These are phyloP conservation scores for Telfairia occidentalis DNA, from an alignment of 331 rosid species.

Conservation along the genomic window DNA sequence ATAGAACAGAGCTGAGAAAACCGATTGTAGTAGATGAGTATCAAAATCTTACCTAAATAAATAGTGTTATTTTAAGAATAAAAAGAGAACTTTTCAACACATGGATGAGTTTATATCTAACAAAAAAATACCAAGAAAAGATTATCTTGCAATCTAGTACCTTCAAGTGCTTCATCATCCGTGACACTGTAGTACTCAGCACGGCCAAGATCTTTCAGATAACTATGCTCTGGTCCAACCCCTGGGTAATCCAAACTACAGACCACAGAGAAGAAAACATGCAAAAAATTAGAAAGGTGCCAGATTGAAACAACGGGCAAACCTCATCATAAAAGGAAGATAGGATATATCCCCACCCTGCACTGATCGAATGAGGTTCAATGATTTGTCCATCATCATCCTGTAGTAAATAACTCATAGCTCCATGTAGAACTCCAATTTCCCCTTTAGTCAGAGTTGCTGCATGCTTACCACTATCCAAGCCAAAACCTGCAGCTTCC, in stretches of 20 bases:
- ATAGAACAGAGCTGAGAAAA: neutral
- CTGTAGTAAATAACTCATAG: conserved; percentile 92
- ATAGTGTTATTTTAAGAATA: neutral
- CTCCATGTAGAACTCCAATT: conserved; percentile 88
- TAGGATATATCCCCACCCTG: conserved; percentile 47
- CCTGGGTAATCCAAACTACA: conserved; percentile 97
- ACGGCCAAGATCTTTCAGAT: conserved; percentile 66
- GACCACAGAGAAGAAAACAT: conserved; percentile 14
- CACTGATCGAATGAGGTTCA: conserved; percentile 95
- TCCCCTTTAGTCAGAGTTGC: conserved; percentile 86
- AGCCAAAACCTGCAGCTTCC: conserved; percentile 92
- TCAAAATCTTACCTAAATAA: neutral
- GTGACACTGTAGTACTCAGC: conserved; percentile 74
- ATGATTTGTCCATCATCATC: conserved; percentile 93
- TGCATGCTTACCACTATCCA: conserved; percentile 90
- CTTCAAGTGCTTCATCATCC: conserved; percentile 91
- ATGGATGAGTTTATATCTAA: neutral
- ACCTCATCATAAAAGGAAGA: neutral
- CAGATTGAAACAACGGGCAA: neutral
- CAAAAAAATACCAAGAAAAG: neutral
- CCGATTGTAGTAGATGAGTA: neutral
- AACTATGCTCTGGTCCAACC: conserved; percentile 97
- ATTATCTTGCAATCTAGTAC: conserved; percentile 22
- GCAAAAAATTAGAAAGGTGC: neutral
- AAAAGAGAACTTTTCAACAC: neutral